A percentile compares a stretch with the other conserved stretches of the same genome.
Conservation (phyloP, 768 basidiomycete species). For the Exsudoporus frostii region DNA sequence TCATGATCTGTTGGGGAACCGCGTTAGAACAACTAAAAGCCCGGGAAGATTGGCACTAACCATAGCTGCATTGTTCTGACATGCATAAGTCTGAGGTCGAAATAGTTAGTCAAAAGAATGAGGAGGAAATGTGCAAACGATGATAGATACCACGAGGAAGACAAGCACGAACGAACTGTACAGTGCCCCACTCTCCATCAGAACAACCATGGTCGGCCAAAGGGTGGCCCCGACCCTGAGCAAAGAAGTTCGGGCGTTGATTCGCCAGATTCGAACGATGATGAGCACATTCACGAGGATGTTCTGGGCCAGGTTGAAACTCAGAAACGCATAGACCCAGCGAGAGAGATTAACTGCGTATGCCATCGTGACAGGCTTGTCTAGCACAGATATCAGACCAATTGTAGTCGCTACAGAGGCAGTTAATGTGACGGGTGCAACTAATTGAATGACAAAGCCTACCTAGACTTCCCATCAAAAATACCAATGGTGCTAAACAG, state of each 20-base stretch:
- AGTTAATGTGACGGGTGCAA: background rate
- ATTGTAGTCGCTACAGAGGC: background rate
- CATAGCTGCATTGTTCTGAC: constrained; percentile 3
- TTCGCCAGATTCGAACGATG: constrained; percentile 4
- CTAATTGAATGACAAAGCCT: background rate
- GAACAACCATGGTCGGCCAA: constrained; percentile 1
- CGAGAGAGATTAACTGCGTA: background rate
- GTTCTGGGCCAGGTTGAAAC: constrained; percentile 8
- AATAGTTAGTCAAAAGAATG: background rate
- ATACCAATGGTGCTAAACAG: background rate
- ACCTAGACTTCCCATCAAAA: constrained; percentile 1
- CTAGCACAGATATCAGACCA: background rate
- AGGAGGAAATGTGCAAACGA: background rate
- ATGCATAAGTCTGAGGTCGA: background rate
- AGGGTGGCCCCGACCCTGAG: background rate
- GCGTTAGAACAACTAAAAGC: background rate
- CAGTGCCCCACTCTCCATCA: constrained; percentile 9
- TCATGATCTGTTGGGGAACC: constrained; percentile 2
- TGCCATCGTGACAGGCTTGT: background rate
- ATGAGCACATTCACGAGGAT: constrained; percentile 6
- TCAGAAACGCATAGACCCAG: constrained; percentile 5
- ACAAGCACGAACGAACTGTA: constrained; percentile 5
- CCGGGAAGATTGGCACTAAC: background rate
- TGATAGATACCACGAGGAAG: constrained; percentile 1
- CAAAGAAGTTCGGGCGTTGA: background rate